Conservation (phyloP, 192 early-diverging fungal genomes). For the Dissophora globulifera region DNA sequence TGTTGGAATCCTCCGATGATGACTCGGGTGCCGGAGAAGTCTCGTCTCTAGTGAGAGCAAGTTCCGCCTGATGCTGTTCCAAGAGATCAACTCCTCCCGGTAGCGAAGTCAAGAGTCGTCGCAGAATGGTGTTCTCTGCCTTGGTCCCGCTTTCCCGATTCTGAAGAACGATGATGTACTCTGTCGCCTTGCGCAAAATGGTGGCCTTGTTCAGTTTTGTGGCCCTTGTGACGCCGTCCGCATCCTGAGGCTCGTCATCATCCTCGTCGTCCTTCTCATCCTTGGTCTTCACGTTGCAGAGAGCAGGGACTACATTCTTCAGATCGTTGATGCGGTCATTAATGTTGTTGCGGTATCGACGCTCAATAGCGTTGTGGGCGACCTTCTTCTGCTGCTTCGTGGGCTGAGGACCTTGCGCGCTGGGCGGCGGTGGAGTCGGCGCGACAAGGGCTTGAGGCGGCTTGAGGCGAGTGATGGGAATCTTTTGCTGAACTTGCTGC, state of each 20-base stretch:
- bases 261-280: slow-evolving; percentile 70
- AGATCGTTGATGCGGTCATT: slow-evolving; percentile 94
- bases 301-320: slow-evolving; percentile 85
- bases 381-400: slow-evolving; percentile 83
- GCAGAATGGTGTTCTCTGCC: slow-evolving; percentile 58
- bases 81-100: slow-evolving; percentile 59
- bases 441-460: slow-evolving; percentile 36
- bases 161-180: slow-evolving; percentile 82
- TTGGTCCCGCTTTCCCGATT: slow-evolving; percentile 55
- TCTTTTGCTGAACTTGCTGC: slow-evolving; percentile 51
- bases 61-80: slow-evolving; percentile 32
- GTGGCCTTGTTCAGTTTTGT: slow-evolving; percentile 96
- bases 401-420: slow-evolving; percentile 32
- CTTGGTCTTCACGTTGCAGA: slow-evolving; percentile 68
- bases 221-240: slow-evolving; percentile 87
- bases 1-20: slow-evolving; percentile 27
- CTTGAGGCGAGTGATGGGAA: slow-evolving; percentile 62
- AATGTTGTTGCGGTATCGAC: slow-evolving; percentile 95
- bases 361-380: slow-evolving; percentile 95
- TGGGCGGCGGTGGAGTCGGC: slow-evolving; percentile 30
- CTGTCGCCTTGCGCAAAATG: slow-evolving; percentile 88
- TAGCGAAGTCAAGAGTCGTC: slow-evolving; percentile 53
- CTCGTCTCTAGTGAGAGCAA: slow-evolving; percentile 10
- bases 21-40: slow-evolving; percentile 20
- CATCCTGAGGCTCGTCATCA: slow-evolving; percentile 61